A percentile compares a stretch with the other conserved stretches of the same genome.
Evolutionary conservation across 495 filamentous ascomycete genomes (phyloP).

Genomic region (Bacidia gigantensis): DNA sequence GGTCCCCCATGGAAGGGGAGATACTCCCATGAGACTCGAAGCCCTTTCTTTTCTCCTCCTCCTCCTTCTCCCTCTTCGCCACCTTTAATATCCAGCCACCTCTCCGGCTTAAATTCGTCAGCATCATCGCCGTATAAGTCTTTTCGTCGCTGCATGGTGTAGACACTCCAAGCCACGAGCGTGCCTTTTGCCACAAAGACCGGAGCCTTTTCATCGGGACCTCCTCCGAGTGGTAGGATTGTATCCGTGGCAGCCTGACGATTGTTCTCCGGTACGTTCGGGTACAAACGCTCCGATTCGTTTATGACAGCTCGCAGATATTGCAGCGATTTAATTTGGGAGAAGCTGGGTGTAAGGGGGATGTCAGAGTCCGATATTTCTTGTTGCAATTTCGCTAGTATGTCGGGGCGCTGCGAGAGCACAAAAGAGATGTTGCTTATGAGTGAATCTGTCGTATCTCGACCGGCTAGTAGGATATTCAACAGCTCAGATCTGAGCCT

Average conservation of each 20-base stretch:
- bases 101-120: slow-evolving; percentile 17
- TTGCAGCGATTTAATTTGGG: slow-evolving; percentile 30
- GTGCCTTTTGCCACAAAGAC: slow-evolving; percentile 31
- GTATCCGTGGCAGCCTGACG: slow-evolving; percentile 38
- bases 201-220: slow-evolving; percentile 32
- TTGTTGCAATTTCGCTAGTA: slow-evolving; percentile 14
- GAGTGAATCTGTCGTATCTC: slow-evolving; percentile 41
- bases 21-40: slow-evolving; percentile 41
- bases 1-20: slow-evolving; percentile 53
- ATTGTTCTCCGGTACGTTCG: slow-evolving; percentile 42
- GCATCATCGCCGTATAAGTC: slow-evolving; percentile 27
- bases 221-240: slow-evolving; percentile 38
- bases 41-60: slow-evolving; percentile 5
- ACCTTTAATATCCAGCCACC: slow-evolving; percentile 13
- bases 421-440: slow-evolving; percentile 13
- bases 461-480: slow-evolving; percentile 49
- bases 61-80: not conserved
- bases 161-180: slow-evolving; percentile 17
- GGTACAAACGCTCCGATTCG: slow-evolving; percentile 43
- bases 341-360: slow-evolving; percentile 27
- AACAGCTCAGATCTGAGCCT: slow-evolving; percentile 49
- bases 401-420: slow-evolving; percentile 13
- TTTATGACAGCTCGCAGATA: slow-evolving; percentile 39
- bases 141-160: slow-evolving; percentile 23
- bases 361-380: slow-evolving; percentile 17